Evolutionary conservation across 345 rosid genomes (phyloP).

Genomic region (Dovyalis caffra): DNA sequence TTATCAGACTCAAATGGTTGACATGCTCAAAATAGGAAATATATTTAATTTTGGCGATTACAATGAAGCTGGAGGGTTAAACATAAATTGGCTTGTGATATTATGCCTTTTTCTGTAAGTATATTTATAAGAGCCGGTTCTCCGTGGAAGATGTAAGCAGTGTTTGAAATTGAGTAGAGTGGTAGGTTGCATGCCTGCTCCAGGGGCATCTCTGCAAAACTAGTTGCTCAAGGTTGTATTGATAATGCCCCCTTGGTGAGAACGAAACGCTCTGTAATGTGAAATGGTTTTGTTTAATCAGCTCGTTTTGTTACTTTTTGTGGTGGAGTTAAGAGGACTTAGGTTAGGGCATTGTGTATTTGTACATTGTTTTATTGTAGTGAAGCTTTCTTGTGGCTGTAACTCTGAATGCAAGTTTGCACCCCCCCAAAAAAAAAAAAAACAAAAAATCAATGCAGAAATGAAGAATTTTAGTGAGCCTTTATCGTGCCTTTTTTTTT

Average conservation of each 20-base stretch:
- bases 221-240: constrained; percentile 19
- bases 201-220: constrained; percentile 28
- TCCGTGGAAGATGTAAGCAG: constrained; percentile 23
- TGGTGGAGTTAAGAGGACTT: constrained; percentile 24
- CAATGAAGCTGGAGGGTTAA: constrained; percentile 23
- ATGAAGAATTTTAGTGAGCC: too few relatives aligned
- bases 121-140: constrained; percentile 25
- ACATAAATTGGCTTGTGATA: constrained; percentile 16
- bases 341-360: constrained; percentile 36
- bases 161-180: constrained; percentile 26
- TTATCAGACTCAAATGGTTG: constrained; percentile 64
- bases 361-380: constrained; percentile 31
- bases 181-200: constrained; percentile 45
- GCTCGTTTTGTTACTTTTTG: constrained; percentile 18
- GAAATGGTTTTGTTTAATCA: constrained; percentile 21
- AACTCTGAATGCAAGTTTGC: not conserved
- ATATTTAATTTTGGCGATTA: constrained; percentile 4
- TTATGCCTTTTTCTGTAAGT: constrained; percentile 24
- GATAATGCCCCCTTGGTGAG: constrained; percentile 10
- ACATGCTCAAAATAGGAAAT: constrained; percentile 12
- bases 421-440: not conserved
- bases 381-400: constrained; percentile 22
- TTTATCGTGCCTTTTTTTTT: too few relatives aligned
- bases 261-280: constrained; percentile 14
- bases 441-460: not conserved